These are phyloP conservation scores for Eucalyptus cloeziana DNA, from an alignment of 345 rosid genomes.

Conservation along the genomic window DNA sequence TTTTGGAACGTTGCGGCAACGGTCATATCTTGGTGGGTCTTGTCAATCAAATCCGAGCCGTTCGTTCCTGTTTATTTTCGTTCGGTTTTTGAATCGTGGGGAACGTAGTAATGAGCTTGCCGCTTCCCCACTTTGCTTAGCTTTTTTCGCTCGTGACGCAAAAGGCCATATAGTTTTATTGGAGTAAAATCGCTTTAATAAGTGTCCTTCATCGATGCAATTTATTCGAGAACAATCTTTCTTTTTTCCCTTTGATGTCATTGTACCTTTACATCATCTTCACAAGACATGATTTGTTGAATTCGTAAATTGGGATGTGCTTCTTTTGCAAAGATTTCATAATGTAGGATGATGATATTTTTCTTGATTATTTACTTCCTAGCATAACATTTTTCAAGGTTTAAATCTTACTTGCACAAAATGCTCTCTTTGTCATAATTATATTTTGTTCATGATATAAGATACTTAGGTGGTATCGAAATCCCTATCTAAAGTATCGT, in stretches of 20 bases:
- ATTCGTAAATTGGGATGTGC: neutral
- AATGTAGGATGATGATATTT: rapidly evolving
- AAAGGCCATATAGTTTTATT: neutral
- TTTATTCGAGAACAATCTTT: neutral
- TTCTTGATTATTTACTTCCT: neutral
- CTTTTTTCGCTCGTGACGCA: neutral
- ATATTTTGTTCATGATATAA: neutral
- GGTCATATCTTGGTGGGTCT: constrained; percentile 9
- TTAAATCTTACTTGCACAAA: neutral
- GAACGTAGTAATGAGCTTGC: neutral
- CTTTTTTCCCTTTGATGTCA: neutral
- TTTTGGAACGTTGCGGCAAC: constrained; percentile 48
- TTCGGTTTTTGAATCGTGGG: neutral
- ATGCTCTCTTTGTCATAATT: neutral
- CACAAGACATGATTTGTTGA: neutral
- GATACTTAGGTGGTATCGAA: neutral
- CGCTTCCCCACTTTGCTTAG: neutral
- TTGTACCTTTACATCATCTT: neutral
- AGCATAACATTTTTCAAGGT: neutral
- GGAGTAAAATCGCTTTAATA: neutral
- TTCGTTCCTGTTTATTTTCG: neutral
- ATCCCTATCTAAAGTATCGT: neutral
- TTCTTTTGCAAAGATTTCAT: neutral
- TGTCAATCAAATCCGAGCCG: neutral
- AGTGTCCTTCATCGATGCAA: neutral